A percentile compares a stretch with the other conserved stretches of the same genome.
phyloP scores from a whole-genome alignment of 2,329 filamentous ascomycete genomes.

The Aureobasidium pullulans region DNA sequence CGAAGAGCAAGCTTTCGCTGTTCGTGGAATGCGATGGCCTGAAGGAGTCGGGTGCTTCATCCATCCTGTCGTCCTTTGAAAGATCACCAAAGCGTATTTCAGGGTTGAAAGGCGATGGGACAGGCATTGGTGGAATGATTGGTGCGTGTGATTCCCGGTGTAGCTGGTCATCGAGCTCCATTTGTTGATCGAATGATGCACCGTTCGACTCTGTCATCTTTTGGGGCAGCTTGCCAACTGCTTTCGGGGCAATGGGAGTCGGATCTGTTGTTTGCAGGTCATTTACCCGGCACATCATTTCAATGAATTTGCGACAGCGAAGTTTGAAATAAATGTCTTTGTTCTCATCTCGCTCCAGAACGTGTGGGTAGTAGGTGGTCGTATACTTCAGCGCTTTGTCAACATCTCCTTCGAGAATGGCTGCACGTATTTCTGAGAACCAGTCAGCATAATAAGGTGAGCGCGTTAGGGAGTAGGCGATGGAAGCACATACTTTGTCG shows the following conservation, averaged over 20 bases:
- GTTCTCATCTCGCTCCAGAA: conserved; percentile 61
- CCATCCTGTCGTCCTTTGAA: conserved; percentile 27
- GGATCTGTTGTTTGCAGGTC: conserved; percentile 47
- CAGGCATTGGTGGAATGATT: conserved; percentile 9
- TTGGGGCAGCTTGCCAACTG: conserved; percentile 22
- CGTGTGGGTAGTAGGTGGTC: conserved; percentile 67
- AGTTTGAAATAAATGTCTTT: conserved; percentile 82
- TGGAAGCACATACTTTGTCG: conserved; percentile 62
- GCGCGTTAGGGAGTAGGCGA: background rate
- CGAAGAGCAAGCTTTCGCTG: conserved; percentile 50
- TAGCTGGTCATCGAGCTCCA: conserved; percentile 52
- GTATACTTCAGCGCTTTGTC: conserved; percentile 83
- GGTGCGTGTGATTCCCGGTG: conserved; percentile 22
- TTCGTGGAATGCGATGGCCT: conserved; percentile 17
- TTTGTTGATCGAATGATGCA: conserved; percentile 41
- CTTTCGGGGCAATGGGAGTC: conserved; percentile 24
- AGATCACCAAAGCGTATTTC: background rate
- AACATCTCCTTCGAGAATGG: conserved; percentile 86
- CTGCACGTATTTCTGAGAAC: conserved; percentile 66
- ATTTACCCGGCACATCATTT: conserved; percentile 75
- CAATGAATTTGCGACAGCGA: conserved; percentile 85
- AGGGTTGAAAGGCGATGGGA: conserved; percentile 6
- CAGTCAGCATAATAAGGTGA: background rate
- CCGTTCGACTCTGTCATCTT: conserved; percentile 11
- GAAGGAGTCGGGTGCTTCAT: conserved; percentile 20